Percentiles rank a stretch among this genome's conserved stretches.
phyloP scores from a whole-genome alignment of 805 yeast genomes.

The Saturnispora hagleri region DNA sequence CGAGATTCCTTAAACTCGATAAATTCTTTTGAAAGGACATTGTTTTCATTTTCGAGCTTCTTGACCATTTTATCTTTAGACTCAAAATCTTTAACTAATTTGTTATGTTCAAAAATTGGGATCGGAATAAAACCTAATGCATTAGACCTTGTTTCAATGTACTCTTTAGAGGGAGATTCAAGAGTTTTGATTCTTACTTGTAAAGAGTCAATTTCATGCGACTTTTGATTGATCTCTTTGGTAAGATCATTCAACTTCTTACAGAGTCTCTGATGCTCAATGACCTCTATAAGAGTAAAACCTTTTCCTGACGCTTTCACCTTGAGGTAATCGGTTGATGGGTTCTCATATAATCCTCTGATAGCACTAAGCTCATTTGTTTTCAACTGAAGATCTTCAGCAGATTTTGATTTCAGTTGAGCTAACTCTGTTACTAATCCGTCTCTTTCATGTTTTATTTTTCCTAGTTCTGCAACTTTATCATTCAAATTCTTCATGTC shows the following conservation, averaged over 20 bases:
- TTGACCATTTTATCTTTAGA: not conserved
- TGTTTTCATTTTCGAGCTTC: slow-evolving; percentile 1
- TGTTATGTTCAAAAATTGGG: slow-evolving; percentile 14
- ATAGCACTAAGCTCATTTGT: not conserved
- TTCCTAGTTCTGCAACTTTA: not conserved
- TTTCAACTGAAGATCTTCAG: slow-evolving; percentile 1
- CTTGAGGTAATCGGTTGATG: slow-evolving; percentile 10
- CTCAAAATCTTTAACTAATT: not conserved
- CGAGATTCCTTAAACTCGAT: not conserved
- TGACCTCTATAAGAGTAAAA: not conserved
- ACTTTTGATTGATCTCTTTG: slow-evolving; percentile 5
- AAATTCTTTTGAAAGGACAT: not conserved
- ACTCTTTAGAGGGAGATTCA: slow-evolving; percentile 23
- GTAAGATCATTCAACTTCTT: not conserved
- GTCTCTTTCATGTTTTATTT: not conserved
- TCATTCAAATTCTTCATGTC: not conserved
- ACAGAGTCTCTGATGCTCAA: not conserved
- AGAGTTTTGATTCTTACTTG: slow-evolving; percentile 2
- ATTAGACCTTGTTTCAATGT: slow-evolving; percentile 16
- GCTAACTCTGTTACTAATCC: not conserved
- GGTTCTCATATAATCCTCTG: slow-evolving; percentile 8
- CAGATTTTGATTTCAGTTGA: not conserved
- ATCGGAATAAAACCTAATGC: slow-evolving; percentile 15
- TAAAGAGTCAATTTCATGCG: slow-evolving; percentile 1
- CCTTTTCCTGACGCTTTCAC: not conserved